Conservation (phyloP, 495 filamentous ascomycete genomes). For the Aspergillus baeticus region DNA sequence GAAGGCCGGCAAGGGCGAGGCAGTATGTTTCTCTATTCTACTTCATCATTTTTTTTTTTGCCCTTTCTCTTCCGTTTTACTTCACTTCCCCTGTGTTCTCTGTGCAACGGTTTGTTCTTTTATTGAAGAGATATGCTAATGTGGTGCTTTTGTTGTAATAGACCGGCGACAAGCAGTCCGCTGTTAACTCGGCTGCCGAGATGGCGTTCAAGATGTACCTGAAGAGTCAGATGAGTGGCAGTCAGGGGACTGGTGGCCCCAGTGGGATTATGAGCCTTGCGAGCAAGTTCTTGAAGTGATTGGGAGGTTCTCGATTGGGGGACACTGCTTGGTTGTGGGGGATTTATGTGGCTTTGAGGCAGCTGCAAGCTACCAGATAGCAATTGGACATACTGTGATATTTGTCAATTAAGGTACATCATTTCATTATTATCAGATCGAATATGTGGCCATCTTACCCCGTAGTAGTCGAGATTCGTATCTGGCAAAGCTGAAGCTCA, state of each 20-base stretch:
- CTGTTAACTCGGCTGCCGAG: conserved; percentile 58
- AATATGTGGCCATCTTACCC: no score
- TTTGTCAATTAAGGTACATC: no score
- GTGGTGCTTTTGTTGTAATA: conserved; percentile 14
- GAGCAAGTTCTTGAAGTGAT: conserved; percentile 48
- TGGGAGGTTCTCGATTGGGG: not conserved
- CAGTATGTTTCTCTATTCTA: conserved; percentile 38
- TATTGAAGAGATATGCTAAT: conserved; percentile 14
- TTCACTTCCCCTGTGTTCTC: no score
- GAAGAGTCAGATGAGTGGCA: conserved; percentile 53
- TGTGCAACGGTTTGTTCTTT: no score
- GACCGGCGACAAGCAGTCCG: conserved; percentile 59
- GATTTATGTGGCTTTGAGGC: not conserved
- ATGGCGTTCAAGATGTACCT: conserved; percentile 71
- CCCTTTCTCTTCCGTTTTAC: no score
- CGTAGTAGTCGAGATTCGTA: no score
- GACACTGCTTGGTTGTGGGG: not conserved
- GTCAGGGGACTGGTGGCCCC: conserved; percentile 45
- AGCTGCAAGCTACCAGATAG: no score
- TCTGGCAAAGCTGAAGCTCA: no score
- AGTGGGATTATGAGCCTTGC: conserved; percentile 57
- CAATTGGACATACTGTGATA: no score
- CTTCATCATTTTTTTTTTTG: conserved; percentile 7
- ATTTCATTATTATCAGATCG: no score
- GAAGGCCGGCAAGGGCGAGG: conserved; percentile 42